phyloP scores from a whole-genome alignment of 371 early-diverging fungal genomes.

The Mortierella polycephala region DNA sequence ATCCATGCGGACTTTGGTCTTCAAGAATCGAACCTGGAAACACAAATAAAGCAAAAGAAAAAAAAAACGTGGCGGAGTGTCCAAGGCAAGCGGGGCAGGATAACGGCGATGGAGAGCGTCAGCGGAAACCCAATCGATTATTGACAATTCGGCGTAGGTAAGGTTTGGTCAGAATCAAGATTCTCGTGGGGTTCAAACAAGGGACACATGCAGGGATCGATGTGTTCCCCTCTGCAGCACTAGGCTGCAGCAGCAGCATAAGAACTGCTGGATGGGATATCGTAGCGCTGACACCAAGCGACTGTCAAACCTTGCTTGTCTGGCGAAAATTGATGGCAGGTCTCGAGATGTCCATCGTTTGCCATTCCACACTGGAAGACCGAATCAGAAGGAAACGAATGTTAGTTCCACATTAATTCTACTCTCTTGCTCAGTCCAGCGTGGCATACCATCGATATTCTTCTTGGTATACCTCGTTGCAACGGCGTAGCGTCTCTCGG shows the following conservation, averaged over 20 bases:
- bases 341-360: slow-evolving; percentile 24
- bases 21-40: slow-evolving; percentile 7
- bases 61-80: neutral
- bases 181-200: slow-evolving; percentile 12
- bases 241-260: slow-evolving; percentile 7
- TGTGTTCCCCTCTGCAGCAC: slow-evolving; percentile 2
- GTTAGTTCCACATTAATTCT: neutral
- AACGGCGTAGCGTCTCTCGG: slow-evolving; percentile 20
- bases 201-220: slow-evolving; percentile 10
- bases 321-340: slow-evolving; percentile 27
- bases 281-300: slow-evolving; percentile 30
- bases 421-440: too few species aligned
- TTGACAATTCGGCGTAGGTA: slow-evolving; percentile 19
- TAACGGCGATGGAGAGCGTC: neutral
- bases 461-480: slow-evolving; percentile 17
- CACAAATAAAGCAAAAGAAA: neutral
- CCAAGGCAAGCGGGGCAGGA: neutral
- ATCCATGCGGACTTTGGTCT: slow-evolving; percentile 7
- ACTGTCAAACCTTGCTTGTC: slow-evolving; percentile 55
- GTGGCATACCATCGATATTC: neutral
- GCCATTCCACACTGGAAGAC: slow-evolving; percentile 26
- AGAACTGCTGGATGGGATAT: slow-evolving; percentile 18
- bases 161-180: slow-evolving; percentile 47
- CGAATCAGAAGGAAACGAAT: neutral
- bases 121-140: neutral